Conservation (phyloP, 2,329 filamentous ascomycete genomes). For the Talaromyces sp. region DNA sequence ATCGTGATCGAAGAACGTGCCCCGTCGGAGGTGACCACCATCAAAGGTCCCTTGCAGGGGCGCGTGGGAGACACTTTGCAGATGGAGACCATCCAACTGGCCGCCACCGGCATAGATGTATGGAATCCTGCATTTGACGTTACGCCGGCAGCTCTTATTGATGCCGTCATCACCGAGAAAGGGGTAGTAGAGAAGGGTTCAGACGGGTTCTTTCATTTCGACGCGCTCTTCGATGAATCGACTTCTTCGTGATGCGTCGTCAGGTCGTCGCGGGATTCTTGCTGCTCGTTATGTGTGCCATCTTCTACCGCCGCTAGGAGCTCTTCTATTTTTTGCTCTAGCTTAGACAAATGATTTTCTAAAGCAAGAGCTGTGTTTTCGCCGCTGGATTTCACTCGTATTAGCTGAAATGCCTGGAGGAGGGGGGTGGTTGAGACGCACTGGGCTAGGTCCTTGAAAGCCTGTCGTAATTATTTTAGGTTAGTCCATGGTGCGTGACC, state of each 20-base stretch:
- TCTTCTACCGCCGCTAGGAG: conserved; percentile 26
- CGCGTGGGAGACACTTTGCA: conserved; percentile 48
- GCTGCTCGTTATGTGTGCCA: not conserved
- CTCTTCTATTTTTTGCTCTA: conserved; percentile 53
- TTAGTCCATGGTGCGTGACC: not conserved
- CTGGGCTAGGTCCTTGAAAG: conserved; percentile 32
- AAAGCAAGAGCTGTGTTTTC: conserved; percentile 55
- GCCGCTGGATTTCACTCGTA: conserved; percentile 37
- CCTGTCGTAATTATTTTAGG: conserved; percentile 20
- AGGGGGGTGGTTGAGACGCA: conserved; percentile 16
- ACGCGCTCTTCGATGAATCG: conserved; percentile 28
- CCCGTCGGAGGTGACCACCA: conserved; percentile 74
- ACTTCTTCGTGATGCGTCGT: conserved; percentile 13
- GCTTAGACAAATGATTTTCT: conserved; percentile 51
- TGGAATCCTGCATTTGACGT: conserved; percentile 99
- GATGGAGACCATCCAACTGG: conserved; percentile 70
- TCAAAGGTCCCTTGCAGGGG: conserved; percentile 71
- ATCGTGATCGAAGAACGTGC: conserved; percentile 91
- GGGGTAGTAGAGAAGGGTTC: conserved; percentile 76
- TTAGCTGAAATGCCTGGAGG: not conserved
- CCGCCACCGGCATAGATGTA: conserved; percentile 70
- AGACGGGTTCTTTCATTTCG: conserved; percentile 65
- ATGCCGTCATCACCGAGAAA: conserved; percentile 89
- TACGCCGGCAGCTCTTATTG: conserved; percentile 82
- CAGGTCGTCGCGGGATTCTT: not conserved